Conservation (phyloP, 1,284 basidiomycete genomes). For the Trichosporon sp. region DNA sequence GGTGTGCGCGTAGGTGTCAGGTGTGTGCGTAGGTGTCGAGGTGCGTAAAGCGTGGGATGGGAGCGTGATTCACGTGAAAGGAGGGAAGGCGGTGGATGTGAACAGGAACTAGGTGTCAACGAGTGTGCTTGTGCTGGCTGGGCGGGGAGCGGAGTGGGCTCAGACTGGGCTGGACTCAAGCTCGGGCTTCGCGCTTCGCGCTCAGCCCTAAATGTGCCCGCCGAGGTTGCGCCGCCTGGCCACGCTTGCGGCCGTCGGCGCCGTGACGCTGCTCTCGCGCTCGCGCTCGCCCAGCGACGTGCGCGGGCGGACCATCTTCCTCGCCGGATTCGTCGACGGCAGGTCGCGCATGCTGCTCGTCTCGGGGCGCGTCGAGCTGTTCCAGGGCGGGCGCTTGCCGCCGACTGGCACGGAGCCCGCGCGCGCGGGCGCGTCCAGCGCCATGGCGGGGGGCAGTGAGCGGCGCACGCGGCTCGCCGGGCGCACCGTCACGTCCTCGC, state of each 20-base stretch:
- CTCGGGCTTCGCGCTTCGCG: background rate
- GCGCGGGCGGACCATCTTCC: background rate
- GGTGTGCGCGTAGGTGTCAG: background rate
- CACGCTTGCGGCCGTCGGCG: constrained; percentile 6
- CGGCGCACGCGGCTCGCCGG: constrained; percentile 21
- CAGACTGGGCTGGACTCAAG: too few species aligned
- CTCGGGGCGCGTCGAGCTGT: constrained; percentile 7
- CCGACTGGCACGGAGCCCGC: background rate
- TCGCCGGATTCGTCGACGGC: background rate
- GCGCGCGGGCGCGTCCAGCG: background rate
- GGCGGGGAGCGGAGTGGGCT: too few species aligned
- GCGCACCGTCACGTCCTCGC: constrained; percentile 22
- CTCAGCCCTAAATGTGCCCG: constrained; percentile 9
- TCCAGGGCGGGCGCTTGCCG: constrained; percentile 11
- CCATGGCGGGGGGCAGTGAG: constrained; percentile 29
- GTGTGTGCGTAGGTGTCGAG: background rate
- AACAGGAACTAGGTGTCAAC: background rate
- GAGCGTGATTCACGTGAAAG: background rate
- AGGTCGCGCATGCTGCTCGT: background rate
- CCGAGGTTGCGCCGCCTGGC: constrained; percentile 9
- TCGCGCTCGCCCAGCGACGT: background rate
- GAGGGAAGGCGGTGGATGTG: background rate
- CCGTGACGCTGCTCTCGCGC: constrained; percentile 4
- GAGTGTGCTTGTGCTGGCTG: background rate
- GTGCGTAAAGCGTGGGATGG: background rate